phyloP scores from a whole-genome alignment of 164 flowering plant species.

The Hamamelis virginiana region DNA sequence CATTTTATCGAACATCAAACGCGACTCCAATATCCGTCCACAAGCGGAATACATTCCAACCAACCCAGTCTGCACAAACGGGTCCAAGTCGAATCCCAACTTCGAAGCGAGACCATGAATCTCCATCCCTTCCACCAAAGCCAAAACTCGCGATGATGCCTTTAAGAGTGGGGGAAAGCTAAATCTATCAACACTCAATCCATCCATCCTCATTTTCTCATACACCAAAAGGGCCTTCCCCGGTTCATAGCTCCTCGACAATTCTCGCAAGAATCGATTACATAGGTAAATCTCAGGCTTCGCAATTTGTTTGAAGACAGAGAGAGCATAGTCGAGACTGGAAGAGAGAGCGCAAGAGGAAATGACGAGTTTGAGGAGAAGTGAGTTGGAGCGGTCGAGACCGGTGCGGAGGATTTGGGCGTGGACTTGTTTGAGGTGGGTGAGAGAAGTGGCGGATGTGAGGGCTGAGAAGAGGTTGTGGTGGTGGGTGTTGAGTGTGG shows the following conservation, averaged over 20 bases:
- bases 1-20: slow-evolving; percentile 46
- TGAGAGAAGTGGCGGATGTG: slow-evolving; percentile 33
- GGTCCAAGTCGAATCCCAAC: slow-evolving; percentile 57
- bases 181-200: slow-evolving; percentile 46
- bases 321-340: slow-evolving; percentile 49
- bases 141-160: slow-evolving; percentile 42
- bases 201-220: slow-evolving; percentile 37
- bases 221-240: slow-evolving; percentile 44
- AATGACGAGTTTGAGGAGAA: slow-evolving; percentile 36
- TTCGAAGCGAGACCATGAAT: slow-evolving; percentile 62
- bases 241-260: slow-evolving; percentile 44
- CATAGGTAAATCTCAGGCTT: slow-evolving; percentile 23
- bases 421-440: slow-evolving; percentile 61
- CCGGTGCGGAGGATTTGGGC: slow-evolving; percentile 45
- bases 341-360: slow-evolving; percentile 39
- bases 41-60: slow-evolving; percentile 48
- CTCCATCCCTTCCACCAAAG: slow-evolving; percentile 52
- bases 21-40: slow-evolving; percentile 34
- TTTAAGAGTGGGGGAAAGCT: slow-evolving; percentile 65
- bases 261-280: slow-evolving; percentile 40
- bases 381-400: slow-evolving; percentile 27
- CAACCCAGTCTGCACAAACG: slow-evolving; percentile 66
- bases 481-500: slow-evolving; percentile 10
- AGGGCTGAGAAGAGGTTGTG: slow-evolving; percentile 30
- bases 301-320: slow-evolving; percentile 42